These are phyloP conservation scores for maize (Zea mays) DNA, from an alignment of 176 grass and related monocot genomes.

Conservation along the genomic window Zm-B73-REFERENCE-NAM-5.0 NC_050101.1:158756501-158757000, in stretches of 20 bases:
- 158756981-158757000: not conserved
- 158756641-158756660: conserved; percentile 17
- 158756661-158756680: not conserved
- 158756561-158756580: conserved; percentile 94
- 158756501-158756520: conserved; percentile 69
- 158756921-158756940: not conserved
- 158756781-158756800: conserved; percentile 13
- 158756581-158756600: conserved; percentile 92
- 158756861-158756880: conserved; percentile 8
- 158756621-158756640: not conserved
- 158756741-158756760: not conserved
- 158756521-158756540: conserved; percentile 98
- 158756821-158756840: conserved; percentile 15
- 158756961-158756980: not conserved
- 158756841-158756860: not conserved
- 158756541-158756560: conserved; percentile 97
- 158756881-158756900: not conserved
- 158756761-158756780: not conserved
- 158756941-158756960: not conserved
- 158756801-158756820: not conserved
- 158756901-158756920: not conserved
- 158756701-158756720: not conserved
- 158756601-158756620: conserved; percentile 75
- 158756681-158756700: not conserved
- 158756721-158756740: not conserved